Base-by-base conservation (phyloP, 2,329 filamentous ascomycete species). In the Sarocladium oryzae region DNA sequence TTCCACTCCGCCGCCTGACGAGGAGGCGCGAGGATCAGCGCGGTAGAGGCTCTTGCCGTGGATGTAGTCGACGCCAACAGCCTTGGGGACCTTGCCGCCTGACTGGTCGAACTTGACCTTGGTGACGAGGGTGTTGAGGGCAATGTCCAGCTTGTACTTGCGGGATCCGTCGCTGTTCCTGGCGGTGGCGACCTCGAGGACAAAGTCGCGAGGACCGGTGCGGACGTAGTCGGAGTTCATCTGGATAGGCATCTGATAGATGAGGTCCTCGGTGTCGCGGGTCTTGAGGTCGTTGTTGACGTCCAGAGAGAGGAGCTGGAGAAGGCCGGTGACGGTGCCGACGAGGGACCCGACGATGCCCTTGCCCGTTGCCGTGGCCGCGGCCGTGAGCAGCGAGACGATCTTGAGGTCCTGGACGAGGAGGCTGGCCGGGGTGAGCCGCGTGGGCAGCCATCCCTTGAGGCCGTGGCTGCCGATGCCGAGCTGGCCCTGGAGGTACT, bases 161-260 rank as follows among this genome's bases (percentile, higher is more conserved):
- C 54, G 56, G 45, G 54, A 52, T 8, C 76, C 76, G 53, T 78
- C 70, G 4, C 57, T 53, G 57, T 72, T 72, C 54, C 66, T 67
- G 4, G 75, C 76, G 50, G 72, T 72, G 15, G 69, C 69, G 11
- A 73, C 72, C 37, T 69, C 65, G 51, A 77, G 59, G 23, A 81
- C 64, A 54, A 78, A 78, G 37, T 79, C 73, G 24, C 76, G 74
- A 16, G 77, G 67, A 11, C 74, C 72, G 20, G 65, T 72, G 7
- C 77, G 74, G 16, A 49, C 20, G 45, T 48, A 50, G 40, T 67
- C 69, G 21, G 63, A 63, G 5, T 66, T 60, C 55, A 55, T 53
- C 10, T 37, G 48, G 7, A 53, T 48, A 18, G 79, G 77, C 8
- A 81, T 72, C 61, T 81, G 77, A 62, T 73, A 81, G 21, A 76